phyloP scores from a whole-genome alignment of 1,284 basidiomycete genomes.

The Apiotrichum domesticum region DNA sequence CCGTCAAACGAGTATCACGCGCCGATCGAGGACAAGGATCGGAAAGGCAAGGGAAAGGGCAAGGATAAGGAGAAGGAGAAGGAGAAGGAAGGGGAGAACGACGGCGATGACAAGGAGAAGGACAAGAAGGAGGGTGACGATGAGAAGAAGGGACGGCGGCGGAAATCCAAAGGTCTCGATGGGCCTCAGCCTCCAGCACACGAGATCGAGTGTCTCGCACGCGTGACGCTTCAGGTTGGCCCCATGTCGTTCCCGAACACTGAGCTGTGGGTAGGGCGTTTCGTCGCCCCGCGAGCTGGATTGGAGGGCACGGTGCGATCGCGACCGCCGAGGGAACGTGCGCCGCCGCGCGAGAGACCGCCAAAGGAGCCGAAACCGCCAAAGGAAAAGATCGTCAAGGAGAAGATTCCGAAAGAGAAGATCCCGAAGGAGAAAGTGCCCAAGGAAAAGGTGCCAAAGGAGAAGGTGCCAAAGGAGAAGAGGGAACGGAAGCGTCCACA shows the following conservation, averaged over 20 bases:
- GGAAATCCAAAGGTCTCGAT: constrained; percentile 8
- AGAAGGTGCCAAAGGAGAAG: constrained; percentile 8
- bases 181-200: constrained; percentile 35
- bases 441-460: neutral
- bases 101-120: neutral
- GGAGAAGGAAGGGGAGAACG: neutral
- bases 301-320: constrained; percentile 7
- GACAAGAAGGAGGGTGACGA: constrained; percentile 1
- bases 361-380: neutral
- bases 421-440: neutral
- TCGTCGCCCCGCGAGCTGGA: constrained; percentile 29
- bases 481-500: neutral
- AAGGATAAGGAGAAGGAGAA: neutral
- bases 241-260: constrained; percentile 38
- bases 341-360: constrained; percentile 1
- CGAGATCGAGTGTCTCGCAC: constrained; percentile 41
- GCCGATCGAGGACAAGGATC: constrained; percentile 7
- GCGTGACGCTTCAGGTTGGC: constrained; percentile 36
- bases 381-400: neutral
- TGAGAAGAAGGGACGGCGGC: constrained; percentile 9
- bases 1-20: constrained; percentile 19
- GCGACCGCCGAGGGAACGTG: neutral
- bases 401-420: neutral
- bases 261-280: constrained; percentile 42
- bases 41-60: neutral